phyloP scores from a whole-genome alignment of 176 grass and related monocot species.

The Thalia dealbata region DNA sequence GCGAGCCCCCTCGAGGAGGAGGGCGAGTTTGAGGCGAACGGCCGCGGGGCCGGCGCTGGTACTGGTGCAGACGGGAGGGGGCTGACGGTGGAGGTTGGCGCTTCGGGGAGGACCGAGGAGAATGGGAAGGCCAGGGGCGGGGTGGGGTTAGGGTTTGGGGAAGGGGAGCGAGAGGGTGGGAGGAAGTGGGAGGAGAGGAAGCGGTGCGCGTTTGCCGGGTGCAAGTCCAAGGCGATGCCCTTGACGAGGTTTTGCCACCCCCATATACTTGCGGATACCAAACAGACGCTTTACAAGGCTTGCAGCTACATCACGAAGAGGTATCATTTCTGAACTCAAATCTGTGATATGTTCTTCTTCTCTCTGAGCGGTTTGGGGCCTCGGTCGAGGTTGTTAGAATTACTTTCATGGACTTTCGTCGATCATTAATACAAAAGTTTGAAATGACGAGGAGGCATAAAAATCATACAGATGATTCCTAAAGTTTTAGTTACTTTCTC shows the following conservation, averaged over 20 bases:
- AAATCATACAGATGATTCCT: neutral
- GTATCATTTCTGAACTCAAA: neutral
- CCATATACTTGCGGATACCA: slow-evolving; percentile 61
- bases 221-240: slow-evolving; percentile 9
- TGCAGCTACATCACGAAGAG: slow-evolving; percentile 35
- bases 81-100: neutral
- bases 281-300: slow-evolving; percentile 66
- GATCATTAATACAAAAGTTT: neutral
- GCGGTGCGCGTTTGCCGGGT: slow-evolving; percentile 13
- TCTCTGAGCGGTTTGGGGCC: neutral
- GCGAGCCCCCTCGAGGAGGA: slow-evolving; percentile 27
- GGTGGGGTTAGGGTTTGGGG: neutral
- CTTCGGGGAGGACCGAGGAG: neutral
- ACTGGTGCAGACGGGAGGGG: slow-evolving; percentile 9
- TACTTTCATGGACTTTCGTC: neutral
- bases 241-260: slow-evolving; percentile 50
- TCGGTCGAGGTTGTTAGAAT: neutral
- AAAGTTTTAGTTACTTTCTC: too few relatives aligned
- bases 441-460: neutral
- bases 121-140: neutral
- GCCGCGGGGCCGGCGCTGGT: neutral
- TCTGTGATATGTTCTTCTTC: neutral
- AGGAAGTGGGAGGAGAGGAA: neutral
- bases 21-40: neutral
- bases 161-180: neutral